Percentiles rank a stretch among this genome's conserved stretches.
Conservation (phyloP, 1,284 basidiomycete genomes). For the Blastosporella zonata region DNA sequence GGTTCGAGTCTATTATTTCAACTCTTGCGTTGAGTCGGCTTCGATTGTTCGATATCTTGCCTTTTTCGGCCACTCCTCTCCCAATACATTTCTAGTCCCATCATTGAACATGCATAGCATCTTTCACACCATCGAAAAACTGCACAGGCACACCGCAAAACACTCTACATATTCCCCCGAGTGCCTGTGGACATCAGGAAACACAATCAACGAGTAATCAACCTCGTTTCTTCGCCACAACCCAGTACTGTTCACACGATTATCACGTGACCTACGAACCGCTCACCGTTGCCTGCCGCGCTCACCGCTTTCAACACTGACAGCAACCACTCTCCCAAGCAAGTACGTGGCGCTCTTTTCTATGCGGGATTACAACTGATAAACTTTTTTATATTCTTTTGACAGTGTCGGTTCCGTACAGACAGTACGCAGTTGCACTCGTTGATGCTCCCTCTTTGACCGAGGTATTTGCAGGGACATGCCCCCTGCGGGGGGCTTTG, state of each 20-base stretch:
- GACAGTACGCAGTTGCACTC: constrained; percentile 50
- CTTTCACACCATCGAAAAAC: neutral
- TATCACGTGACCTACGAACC: constrained; percentile 9
- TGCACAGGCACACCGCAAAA: neutral
- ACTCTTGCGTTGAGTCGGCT: constrained; percentile 29
- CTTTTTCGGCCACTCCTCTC: constrained; percentile 31
- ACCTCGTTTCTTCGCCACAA: constrained; percentile 11
- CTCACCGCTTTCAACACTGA: constrained; percentile 3
- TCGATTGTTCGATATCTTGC: constrained; percentile 33
- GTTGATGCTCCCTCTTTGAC: constrained; percentile 15
- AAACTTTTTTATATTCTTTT: constrained; percentile 1
- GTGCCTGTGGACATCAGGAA: neutral
- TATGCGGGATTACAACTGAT: neutral
- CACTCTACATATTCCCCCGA: neutral
- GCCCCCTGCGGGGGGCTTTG: constrained; percentile 93
- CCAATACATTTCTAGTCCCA: neutral
- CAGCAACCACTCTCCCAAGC: constrained; percentile 5
- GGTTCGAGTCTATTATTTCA: constrained; percentile 29
- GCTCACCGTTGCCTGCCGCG: constrained; percentile 10
- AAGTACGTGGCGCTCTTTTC: constrained; percentile 16
- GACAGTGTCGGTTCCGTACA: constrained; percentile 61
- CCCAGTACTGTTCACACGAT: constrained; percentile 7
- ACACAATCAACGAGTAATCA: neutral
- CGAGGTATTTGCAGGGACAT: constrained; percentile 70
- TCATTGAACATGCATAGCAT: neutral